These are phyloP conservation scores for Bolboschoenus planiculmis DNA, from an alignment of 176 grass and related monocot genomes.

Conservation along the genomic window DNA sequence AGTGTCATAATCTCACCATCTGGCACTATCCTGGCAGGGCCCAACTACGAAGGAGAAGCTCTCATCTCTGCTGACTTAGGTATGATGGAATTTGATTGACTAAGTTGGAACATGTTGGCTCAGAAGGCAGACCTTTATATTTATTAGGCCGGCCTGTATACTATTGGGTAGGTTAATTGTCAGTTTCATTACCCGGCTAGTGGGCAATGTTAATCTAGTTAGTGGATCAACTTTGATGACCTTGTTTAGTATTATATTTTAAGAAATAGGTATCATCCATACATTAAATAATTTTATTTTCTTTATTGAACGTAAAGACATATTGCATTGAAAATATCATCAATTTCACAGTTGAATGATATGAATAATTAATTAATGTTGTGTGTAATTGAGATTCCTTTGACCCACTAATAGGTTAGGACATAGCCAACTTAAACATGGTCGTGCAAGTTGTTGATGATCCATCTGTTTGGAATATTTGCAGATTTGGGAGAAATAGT, in stretches of 20 bases:
- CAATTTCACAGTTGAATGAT: neutral
- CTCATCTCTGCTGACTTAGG: constrained; percentile 74
- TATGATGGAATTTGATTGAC: constrained; percentile 15
- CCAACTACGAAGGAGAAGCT: constrained; percentile 82
- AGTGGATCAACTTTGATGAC: neutral
- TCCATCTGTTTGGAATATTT: neutral
- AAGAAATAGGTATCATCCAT: neutral
- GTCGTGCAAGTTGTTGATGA: neutral
- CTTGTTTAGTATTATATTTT: neutral
- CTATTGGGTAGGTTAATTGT: neutral
- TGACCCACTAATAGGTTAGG: neutral
- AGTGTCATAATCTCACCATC: constrained; percentile 95
- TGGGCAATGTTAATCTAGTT: neutral
- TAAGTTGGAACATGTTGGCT: neutral
- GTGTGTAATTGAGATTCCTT: neutral
- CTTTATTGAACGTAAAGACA: neutral
- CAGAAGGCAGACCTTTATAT: too few species aligned
- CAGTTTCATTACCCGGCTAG: neutral
- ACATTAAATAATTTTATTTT: neutral
- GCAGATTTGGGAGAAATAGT: constrained; percentile 83
- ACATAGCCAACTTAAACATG: neutral
- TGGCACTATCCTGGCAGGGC: constrained; percentile 66
- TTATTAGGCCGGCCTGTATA: neutral
- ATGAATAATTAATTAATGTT: neutral
- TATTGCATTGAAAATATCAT: neutral